Evolutionary conservation across 768 basidiomycete genomes (phyloP).

Genomic region (Kwoniella pini): DNA sequence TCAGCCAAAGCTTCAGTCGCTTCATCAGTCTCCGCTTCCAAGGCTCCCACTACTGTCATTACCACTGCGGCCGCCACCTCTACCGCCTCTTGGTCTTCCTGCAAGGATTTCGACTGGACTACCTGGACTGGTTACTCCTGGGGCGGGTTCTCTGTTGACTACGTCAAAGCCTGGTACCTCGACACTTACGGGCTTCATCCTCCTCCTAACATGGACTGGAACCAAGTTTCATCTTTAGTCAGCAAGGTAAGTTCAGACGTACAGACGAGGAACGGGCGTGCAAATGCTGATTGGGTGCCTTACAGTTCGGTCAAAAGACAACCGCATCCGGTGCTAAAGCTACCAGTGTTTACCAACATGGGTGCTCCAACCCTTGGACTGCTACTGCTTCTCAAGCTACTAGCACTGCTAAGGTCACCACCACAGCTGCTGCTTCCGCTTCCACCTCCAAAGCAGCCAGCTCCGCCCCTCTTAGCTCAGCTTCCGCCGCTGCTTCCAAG

Average conservation of each 20-base stretch:
- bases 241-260: neutral
- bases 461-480: conserved; percentile 2
- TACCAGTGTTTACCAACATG: conserved; percentile 16
- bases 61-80: conserved; percentile 16
- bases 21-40: neutral
- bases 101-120: conserved; percentile 28
- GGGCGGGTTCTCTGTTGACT: conserved; percentile 22
- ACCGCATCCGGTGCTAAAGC: conserved; percentile 13
- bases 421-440: conserved; percentile 9
- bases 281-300: neutral
- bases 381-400: conserved; percentile 7
- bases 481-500: conserved; percentile 1
- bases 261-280: neutral
- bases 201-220: conserved; percentile 23
- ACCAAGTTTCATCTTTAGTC: conserved; percentile 27
- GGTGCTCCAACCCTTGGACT: conserved; percentile 26
- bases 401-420: conserved; percentile 5
- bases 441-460: conserved; percentile 15
- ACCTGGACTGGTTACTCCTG: conserved; percentile 21
- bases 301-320: conserved; percentile 14
- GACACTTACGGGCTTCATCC: conserved; percentile 23
- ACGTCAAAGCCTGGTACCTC: conserved; percentile 28
- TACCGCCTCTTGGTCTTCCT: conserved; percentile 16
- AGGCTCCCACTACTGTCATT: neutral
- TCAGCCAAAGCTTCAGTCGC: conserved; percentile 9